A percentile compares a stretch with the other conserved stretches of the same genome.
phyloP scores from a whole-genome alignment of 2,329 filamentous ascomycete species.

The Colletotrichum liriopes region DNA sequence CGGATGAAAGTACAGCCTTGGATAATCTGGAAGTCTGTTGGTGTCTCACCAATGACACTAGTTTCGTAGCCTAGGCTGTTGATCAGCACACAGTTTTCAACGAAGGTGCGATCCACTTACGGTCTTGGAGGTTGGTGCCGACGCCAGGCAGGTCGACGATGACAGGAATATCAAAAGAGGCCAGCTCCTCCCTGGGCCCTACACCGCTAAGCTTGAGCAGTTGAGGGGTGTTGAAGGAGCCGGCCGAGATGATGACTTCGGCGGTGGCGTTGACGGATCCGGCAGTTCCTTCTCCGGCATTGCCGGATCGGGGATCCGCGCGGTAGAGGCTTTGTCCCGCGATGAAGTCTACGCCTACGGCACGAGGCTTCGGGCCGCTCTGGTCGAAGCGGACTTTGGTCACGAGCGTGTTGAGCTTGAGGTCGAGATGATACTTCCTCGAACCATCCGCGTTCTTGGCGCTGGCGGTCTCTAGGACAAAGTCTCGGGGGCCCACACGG shows the following conservation, averaged over 20 bases:
- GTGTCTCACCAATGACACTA: slow-evolving; percentile 44
- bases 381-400: slow-evolving; percentile 58
- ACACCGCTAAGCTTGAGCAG: slow-evolving; percentile 64
- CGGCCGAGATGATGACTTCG: slow-evolving; percentile 65
- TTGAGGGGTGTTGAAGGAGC: slow-evolving; percentile 63
- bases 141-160: slow-evolving; percentile 74
- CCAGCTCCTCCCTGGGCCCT: slow-evolving; percentile 58
- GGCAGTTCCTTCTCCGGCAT: slow-evolving; percentile 44
- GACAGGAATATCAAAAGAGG: slow-evolving; percentile 63
- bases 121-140: slow-evolving; percentile 65
- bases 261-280: slow-evolving; percentile 52
- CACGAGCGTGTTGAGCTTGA: slow-evolving; percentile 55
- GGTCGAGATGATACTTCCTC: slow-evolving; percentile 58
- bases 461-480: slow-evolving; percentile 63
- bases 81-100: not conserved
- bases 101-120: slow-evolving; percentile 12
- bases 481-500: slow-evolving; percentile 66
- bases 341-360: slow-evolving; percentile 61
- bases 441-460: slow-evolving; percentile 62
- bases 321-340: slow-evolving; percentile 58
- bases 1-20: slow-evolving; percentile 50
- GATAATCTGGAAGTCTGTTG: slow-evolving; percentile 49
- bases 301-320: slow-evolving; percentile 58
- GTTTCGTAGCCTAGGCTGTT: slow-evolving; percentile 45
- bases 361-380: slow-evolving; percentile 54